Conservation (phyloP, 176 grass and related monocot genomes). For the barley (Hordeum vulgare) region MorexV3_pseudomolecules_assembly NC_058522.1:579990265-579990764, state of each 20-base stretch:
- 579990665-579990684: conserved; percentile 46
- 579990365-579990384: neutral
- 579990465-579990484: neutral
- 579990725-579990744: neutral
- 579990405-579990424: neutral
- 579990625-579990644: conserved; percentile 60
- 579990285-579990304: neutral
- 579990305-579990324: neutral
- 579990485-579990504: conserved; percentile 16
- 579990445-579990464: neutral
- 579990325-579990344: neutral
- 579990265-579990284: neutral
- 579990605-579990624: conserved; percentile 52
- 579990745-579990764: neutral
- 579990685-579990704: neutral
- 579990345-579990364: neutral
- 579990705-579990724: neutral
- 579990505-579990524: conserved; percentile 55
- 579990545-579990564: conserved; percentile 64
- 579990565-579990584: conserved; percentile 58
- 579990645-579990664: conserved; percentile 56
- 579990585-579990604: conserved; percentile 53
- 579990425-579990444: neutral
- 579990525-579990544: conserved; percentile 45
- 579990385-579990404: neutral